phyloP scores from a whole-genome alignment of 768 basidiomycete species.

The Russula earlei region DNA sequence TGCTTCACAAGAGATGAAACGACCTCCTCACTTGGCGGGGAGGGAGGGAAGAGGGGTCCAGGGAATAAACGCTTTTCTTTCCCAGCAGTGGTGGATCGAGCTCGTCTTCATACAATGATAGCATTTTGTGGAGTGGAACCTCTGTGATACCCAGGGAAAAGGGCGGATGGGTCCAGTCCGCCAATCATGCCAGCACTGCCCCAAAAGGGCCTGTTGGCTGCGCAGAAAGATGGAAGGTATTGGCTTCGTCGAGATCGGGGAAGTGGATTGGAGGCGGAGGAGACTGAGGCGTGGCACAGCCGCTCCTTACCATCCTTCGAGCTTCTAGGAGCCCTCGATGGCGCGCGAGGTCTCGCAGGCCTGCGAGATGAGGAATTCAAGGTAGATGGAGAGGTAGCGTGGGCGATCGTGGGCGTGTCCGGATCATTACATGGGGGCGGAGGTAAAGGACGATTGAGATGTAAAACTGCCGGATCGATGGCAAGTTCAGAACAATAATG shows the following conservation, averaged over 20 bases:
- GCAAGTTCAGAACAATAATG: conserved; percentile 81
- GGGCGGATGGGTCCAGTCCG: conserved; percentile 49
- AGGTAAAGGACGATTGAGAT: conserved; percentile 31
- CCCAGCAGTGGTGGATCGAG: conserved; percentile 26
- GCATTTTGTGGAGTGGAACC: conserved; percentile 55
- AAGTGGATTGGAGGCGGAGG: conserved; percentile 51
- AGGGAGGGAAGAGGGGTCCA: conserved; percentile 38
- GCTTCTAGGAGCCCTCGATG: conserved; percentile 19
- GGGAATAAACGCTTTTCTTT: conserved; percentile 22
- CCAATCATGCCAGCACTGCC: conserved; percentile 63
- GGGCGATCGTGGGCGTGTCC: conserved; percentile 22
- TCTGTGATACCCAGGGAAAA: conserved; percentile 33
- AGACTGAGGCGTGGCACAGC: conserved; percentile 35
- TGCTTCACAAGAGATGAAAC: conserved; percentile 50
- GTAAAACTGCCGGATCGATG: conserved; percentile 68
- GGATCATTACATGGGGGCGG: conserved; percentile 28
- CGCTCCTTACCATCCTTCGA: conserved; percentile 29
- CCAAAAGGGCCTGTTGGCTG: conserved; percentile 62
- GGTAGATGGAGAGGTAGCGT: conserved; percentile 5
- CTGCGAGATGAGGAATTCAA: conserved; percentile 18
- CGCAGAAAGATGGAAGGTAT: conserved; percentile 62
- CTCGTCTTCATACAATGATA: conserved; percentile 61
- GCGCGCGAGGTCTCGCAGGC: conserved; percentile 6
- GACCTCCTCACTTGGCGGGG: conserved; percentile 50
- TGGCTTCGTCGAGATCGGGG: conserved; percentile 52